Conservation (phyloP, 2,329 filamentous ascomycete species). For the Cercospora berteroae region DNA sequence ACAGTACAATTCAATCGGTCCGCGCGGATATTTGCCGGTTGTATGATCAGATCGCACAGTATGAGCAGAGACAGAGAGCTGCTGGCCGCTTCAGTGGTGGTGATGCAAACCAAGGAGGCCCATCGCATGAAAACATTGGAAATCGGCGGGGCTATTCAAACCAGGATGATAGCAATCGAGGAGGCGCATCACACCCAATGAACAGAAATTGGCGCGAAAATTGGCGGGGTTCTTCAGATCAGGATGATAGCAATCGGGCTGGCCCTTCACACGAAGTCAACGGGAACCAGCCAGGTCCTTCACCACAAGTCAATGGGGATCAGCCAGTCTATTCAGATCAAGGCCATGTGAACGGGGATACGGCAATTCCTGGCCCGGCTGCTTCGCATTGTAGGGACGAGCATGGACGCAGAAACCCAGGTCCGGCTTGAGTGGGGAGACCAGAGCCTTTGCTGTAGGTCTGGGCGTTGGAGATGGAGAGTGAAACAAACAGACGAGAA, state of each 20-base stretch:
- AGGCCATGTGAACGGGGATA: too few species aligned
- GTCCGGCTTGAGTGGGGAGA: neutral
- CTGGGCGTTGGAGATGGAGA: neutral
- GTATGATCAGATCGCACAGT: neutral
- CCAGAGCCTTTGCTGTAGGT: neutral
- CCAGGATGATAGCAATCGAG: too few species aligned
- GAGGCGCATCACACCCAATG: too few species aligned
- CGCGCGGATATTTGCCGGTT: neutral
- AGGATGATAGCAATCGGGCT: neutral
- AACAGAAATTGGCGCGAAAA: neutral
- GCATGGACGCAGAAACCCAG: neutral
- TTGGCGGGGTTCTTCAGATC: neutral
- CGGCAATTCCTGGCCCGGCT: too few species aligned
- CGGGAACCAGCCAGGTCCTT: neutral
- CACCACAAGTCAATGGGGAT: neutral
- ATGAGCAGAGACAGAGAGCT: neutral
- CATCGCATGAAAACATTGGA: neutral
- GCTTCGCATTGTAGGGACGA: too few species aligned
- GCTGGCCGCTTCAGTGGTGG: neutral
- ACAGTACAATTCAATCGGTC: neutral
- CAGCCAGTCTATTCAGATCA: too few species aligned
- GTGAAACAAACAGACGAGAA: neutral
- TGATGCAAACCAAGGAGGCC: neutral
- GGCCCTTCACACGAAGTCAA: neutral
- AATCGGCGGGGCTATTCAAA: too few species aligned